Evolutionary conservation across 2,329 filamentous ascomycete species (phyloP), one percentile per base, ranked within the genome.

Genomic region (Nigrograna mackinnonii): DNA sequence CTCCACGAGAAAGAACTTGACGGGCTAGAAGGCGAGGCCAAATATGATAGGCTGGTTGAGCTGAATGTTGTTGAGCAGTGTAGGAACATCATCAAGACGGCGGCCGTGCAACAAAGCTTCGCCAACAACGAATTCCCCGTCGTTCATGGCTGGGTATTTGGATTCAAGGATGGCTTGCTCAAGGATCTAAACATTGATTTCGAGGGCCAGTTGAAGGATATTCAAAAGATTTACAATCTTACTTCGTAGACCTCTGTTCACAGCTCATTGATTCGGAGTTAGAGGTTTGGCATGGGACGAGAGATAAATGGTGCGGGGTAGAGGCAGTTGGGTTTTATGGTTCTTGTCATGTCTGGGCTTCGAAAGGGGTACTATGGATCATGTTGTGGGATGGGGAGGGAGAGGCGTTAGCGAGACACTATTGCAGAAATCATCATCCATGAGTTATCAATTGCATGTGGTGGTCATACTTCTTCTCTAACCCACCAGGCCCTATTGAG

Each of bases 61-160:
- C 39, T 70, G 31, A 70, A 69, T 37, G 66, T 68, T 5, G 41
- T 65, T 6, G 67, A 70, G 57, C 63, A 66, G 57, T 63, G 58
- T 26, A 52, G 64, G 49, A 70, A 69, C 31, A 39, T 70, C 6
- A 66, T 69, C 50, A 70, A 70, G 58, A 68, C 68, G 58, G 78
- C 65, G 76, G 87, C 67, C 7, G 69, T 62, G 72, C 85, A 72
- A 74, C 79, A 70, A 60, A 81, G 75, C 14, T 88, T 82, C 58
- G 76, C 76, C 34, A 66, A 79, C 59, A 82, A 86, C 55, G 68
- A 77, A 52, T 88, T 79, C 59, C 85, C 85, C 39, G 77, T 88
- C 47, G 84, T 89, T 39, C 85, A 87, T 69, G 85, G 84, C 24
- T 88, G 84, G 84, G 84, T 87, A 33, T 89, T 89, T 72, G 82